A percentile compares a stretch with the other conserved stretches of the same genome.
phyloP scores from a whole-genome alignment of 2,329 filamentous ascomycete genomes.

The Diaporthe longicolla region DNA sequence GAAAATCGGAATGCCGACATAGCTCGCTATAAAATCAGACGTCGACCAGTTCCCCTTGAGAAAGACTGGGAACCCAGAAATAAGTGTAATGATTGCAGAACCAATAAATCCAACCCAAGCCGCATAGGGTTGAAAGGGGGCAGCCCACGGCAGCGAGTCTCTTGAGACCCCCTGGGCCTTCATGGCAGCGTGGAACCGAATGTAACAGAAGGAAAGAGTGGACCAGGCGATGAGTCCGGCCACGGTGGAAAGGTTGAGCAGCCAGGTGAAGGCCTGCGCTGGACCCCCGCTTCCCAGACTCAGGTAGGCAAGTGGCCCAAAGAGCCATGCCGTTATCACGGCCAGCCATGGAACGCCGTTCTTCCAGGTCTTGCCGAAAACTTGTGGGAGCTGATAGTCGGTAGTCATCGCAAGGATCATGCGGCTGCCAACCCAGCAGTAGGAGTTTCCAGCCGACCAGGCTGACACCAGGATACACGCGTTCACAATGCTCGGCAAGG shows the following conservation, averaged over 20 bases:
- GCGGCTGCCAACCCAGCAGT: slow-evolving; percentile 67
- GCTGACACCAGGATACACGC: slow-evolving; percentile 52
- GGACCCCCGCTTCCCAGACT: slow-evolving; percentile 61
- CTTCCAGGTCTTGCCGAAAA: slow-evolving; percentile 72
- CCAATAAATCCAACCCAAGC: slow-evolving; percentile 60
- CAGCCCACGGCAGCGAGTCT: slow-evolving; percentile 49
- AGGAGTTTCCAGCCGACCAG: slow-evolving; percentile 58
- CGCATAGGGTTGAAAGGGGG: slow-evolving; percentile 54
- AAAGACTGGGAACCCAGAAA: slow-evolving; percentile 61
- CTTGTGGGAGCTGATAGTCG: slow-evolving; percentile 74
- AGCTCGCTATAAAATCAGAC: slow-evolving; percentile 57
- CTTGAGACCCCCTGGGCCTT: slow-evolving; percentile 57
- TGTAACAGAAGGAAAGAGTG: slow-evolving; percentile 50
- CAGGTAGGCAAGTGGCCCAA: slow-evolving; percentile 70
- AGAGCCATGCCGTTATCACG: slow-evolving; percentile 67
- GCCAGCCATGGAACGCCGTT: slow-evolving; percentile 72
- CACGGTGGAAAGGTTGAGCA: slow-evolving; percentile 67
- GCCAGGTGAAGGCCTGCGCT: slow-evolving; percentile 67
- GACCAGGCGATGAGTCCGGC: slow-evolving; percentile 53
- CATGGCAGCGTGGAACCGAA: slow-evolving; percentile 54
- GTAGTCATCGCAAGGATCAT: slow-evolving; percentile 79
- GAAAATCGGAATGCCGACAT: slow-evolving; percentile 49
- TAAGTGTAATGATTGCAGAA: slow-evolving; percentile 58
- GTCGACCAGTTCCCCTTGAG: slow-evolving; percentile 55
- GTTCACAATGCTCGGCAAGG: slow-evolving; percentile 44